Base-by-base conservation (phyloP, 2,329 filamentous ascomycete species). In the Fonsecaea nubica region DNA sequence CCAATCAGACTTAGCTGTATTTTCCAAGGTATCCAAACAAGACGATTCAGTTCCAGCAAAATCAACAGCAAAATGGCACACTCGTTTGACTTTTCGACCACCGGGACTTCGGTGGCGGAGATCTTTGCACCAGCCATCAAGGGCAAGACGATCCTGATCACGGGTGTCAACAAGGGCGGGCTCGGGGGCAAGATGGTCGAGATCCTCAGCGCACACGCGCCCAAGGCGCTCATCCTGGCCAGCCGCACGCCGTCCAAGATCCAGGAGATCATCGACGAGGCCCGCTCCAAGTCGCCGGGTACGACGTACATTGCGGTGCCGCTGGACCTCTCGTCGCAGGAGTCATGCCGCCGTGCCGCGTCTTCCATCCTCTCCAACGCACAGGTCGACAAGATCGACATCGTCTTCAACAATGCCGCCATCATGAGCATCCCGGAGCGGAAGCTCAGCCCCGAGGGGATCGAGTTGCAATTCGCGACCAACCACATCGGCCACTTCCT, bases 391-490 rank as follows among this genome's bases (percentile, higher is more conserved):
- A 65, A 68, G 0, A 76, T 83, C 48, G 78, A 81, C 30, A 75
- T 80, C n/a, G 74, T 74, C 4, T 77, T 74, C 4, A 82, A 80
- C 68, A 76, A 81, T 65, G 80, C 81, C 12, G 80, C 78, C 1
- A 71, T 81, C 40, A 80, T 80, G 76, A 75, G 72, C 1, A 50
- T 69, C 4, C 69, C 73, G 1, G 76, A 76, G 60, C 54, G 68
- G 25, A 56, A 48, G 9, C 53, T 70, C 15, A 62, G 40, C 35
- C 35, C 52, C 21, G 77, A 82, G 18, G 78, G 77, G 8, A 73
- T 79, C 53, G 80, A 83, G 68, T 71, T 71, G 3, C 77, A 77
- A 25, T 76, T 80, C 13, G 75, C 74, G 3, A 78, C 73, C 2
- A 82, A 80, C 70, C 76, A 81, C 66, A 61, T 81, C 12, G 76